Base-by-base conservation (phyloP, 139 green algal genomes). In the Zygnema cylindricum region DNA sequence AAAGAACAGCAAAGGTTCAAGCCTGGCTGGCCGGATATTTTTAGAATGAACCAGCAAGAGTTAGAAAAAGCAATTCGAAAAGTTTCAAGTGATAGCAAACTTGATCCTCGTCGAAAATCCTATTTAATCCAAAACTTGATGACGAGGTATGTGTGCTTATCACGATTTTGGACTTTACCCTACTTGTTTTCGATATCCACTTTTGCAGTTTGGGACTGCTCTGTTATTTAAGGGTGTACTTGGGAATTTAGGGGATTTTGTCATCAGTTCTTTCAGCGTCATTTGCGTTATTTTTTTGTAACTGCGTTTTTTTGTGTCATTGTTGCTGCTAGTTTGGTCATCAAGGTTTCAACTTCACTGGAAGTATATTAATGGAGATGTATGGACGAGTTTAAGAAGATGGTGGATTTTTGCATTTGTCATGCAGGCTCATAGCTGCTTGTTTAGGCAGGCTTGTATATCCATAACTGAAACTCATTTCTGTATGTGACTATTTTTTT, bases 71-170 rank as follows among this genome's bases (percentile, higher is more conserved):
- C 97, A 1, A 96, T 98, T 55, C 95, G 96, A n/a, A 91, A 93
- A 1, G 94, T 99, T 22, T 95, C 91, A 16, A 96, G 88, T 38
- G 97, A 99, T 93, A 84, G 93, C 0, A 93, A 90, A 11, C 92
- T 99, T 89, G 97, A 98, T 78, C 95, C 96, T 0, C 84, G 95
- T 76, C 94, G 96, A 86, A 98, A 98, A 92, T 95, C 96, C 0
- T 99, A 99, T 93, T 92, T 99, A 25, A 97, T 98, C 41, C 97
- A 99, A 90, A 96, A 98, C 94, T 95, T 99, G 81, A 98, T 99
- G 96, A 94, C 88, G 23, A 91, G 86, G 86, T 90, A 35, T 94
- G 30, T 23, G 30, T n/a, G n/a, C n/a, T n/a, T n/a, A n/a, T n/a
- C n/a, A n/a, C n/a, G n/a, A n/a, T n/a, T n/a, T n/a, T n/a, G n/a